phyloP scores from a whole-genome alignment of 345 rosid genomes.

The Laguncularia racemosa region DNA sequence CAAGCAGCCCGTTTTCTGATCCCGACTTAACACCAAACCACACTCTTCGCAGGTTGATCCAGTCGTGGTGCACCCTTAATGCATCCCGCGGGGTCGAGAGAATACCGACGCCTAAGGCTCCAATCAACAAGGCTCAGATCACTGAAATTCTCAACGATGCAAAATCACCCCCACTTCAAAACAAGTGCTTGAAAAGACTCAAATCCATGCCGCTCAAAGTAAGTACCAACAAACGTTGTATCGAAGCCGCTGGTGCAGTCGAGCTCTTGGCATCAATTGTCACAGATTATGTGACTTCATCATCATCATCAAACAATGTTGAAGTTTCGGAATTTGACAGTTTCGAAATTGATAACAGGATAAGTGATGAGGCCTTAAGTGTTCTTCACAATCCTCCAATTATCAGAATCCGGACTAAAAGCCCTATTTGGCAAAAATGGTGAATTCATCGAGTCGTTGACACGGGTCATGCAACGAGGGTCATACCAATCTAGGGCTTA shows the following conservation, averaged over 20 bases:
- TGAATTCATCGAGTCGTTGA: slow-evolving; percentile 33
- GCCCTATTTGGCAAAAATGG: slow-evolving; percentile 39
- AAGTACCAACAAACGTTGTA: slow-evolving; percentile 47
- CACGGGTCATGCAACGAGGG: slow-evolving; percentile 18
- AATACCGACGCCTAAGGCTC: slow-evolving; percentile 82
- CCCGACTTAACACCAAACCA: slow-evolving; percentile 66
- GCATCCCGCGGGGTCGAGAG: slow-evolving; percentile 74
- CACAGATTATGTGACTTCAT: neutral
- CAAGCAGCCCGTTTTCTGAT: slow-evolving; percentile 38
- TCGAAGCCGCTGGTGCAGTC: slow-evolving; percentile 64
- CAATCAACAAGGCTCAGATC: slow-evolving; percentile 46
- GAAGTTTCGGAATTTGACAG: slow-evolving; percentile 8
- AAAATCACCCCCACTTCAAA: slow-evolving; percentile 32
- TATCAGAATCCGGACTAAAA: slow-evolving; percentile 56
- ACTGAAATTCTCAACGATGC: slow-evolving; percentile 44
- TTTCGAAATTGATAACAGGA: slow-evolving; percentile 11
- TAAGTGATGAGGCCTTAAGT: slow-evolving; percentile 55
- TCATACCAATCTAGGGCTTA: slow-evolving; percentile 30
- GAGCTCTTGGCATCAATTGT: slow-evolving; percentile 55
- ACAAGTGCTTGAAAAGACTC: slow-evolving; percentile 46
- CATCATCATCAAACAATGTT: neutral
- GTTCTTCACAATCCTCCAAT: slow-evolving; percentile 55
- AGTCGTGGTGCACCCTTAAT: slow-evolving; percentile 89
- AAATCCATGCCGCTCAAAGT: slow-evolving; percentile 40
- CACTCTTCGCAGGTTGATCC: slow-evolving; percentile 75